A percentile compares a stretch with the other conserved stretches of the same genome.
These are phyloP conservation scores for Spergularia marina DNA, from an alignment of 148 eudicot genomes.

Conservation along the genomic window DNA sequence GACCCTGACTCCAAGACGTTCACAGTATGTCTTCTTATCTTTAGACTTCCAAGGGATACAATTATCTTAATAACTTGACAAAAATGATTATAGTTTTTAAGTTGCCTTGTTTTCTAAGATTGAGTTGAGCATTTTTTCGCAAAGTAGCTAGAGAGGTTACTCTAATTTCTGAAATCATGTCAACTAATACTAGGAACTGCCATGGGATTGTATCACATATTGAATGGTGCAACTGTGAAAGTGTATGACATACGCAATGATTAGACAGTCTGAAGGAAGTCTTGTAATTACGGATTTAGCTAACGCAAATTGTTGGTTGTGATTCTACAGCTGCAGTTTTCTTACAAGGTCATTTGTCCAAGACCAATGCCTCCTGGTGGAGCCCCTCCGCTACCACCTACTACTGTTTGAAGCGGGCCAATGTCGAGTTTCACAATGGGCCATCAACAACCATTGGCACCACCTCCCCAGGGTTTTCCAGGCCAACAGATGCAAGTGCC, in stretches of 20 bases:
- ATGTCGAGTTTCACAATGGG: constrained; percentile 72
- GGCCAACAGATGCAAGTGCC: constrained; percentile 72
- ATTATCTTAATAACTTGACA: no score
- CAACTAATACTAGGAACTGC: no score
- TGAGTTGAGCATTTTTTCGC: not conserved
- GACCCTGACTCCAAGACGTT: constrained; percentile 98
- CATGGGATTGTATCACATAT: no score
- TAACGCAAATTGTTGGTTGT: not conserved
- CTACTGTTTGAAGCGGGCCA: constrained; percentile 52
- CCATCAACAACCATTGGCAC: constrained; percentile 79
- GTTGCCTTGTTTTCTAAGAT: not conserved
- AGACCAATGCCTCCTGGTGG: constrained; percentile 71
- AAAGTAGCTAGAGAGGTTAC: no score
- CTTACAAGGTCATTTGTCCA: constrained; percentile 83
- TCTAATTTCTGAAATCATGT: no score
- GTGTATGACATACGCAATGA: no score
- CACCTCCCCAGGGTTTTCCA: constrained; percentile 57
- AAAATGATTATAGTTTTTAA: no score
- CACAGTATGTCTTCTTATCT: constrained; percentile 45
- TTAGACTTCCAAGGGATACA: not conserved
- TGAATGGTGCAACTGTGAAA: no score
- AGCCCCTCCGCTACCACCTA: constrained; percentile 40
- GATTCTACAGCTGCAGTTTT: constrained; percentile 73
- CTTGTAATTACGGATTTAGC: not conserved
- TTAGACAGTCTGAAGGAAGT: not conserved